Evolutionary conservation across 2,329 filamentous ascomycete species (phyloP), one percentile per base, ranked within the genome.

Genomic region (Trichoderma brevicompactum): DNA sequence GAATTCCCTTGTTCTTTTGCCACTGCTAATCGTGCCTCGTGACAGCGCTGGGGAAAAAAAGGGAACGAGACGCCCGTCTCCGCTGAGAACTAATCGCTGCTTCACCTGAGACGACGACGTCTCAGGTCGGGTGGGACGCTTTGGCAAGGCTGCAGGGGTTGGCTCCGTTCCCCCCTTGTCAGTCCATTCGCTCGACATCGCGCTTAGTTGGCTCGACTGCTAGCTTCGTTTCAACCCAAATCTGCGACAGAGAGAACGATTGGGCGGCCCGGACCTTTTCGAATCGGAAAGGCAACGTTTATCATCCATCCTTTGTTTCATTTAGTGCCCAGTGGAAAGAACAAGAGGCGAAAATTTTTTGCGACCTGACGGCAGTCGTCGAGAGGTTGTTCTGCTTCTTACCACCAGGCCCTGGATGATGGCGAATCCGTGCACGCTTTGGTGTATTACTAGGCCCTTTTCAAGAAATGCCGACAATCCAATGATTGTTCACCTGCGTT

Each of bases 61-160:
- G 38, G 46, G 28, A 54, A 40, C 43, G 40, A 56, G 34, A 56
- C 41, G 52, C 61, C 53, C 44, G 52, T 64, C 61, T 59, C 62
- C 62, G 53, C 62, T 46, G 40, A 19, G 62, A 44, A 34, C 53
- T 49, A 65, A 65, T 56, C 44, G 62, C 62, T 65, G 62, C 62
- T 44, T 56, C 68, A 69, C 68, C 68, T 69, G 68, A 69, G 68
- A 69, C 68, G 66, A 68, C 68, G 66, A 65, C 68, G 68, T 69
- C 68, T 69, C 68, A 69, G 68, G 68, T 69, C 49, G 50, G 28
- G 65, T 66, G 65, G 65, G 59, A 54, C 52, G 15, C 49, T 46
- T 34, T 55, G 43, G 58, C 64, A 65, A 53, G 64, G 64, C 64
- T 65, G 64, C 64, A 65, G 64, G 64, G 56, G 49, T 61, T 55